phyloP scores from a whole-genome alignment of 257 asterid species.

The Scutellaria barbata region DNA sequence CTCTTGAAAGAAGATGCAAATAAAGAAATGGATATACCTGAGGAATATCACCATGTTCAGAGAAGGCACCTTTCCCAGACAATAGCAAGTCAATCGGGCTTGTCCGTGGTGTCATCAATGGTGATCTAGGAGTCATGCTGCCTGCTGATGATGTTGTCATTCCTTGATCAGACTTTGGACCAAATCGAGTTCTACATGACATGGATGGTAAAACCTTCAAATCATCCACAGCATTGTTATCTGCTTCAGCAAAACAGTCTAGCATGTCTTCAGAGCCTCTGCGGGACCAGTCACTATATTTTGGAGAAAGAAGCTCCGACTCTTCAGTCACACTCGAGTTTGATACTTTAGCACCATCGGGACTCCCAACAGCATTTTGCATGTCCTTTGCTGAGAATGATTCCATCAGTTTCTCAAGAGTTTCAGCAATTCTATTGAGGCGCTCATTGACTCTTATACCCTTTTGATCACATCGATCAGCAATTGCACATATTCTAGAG shows the following conservation, averaged over 20 bases:
- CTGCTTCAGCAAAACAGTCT: constrained; percentile 85
- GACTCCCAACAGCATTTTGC: constrained; percentile 71
- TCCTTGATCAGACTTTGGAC: constrained; percentile 97
- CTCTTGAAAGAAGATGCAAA: constrained; percentile 5
- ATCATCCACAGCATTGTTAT: constrained; percentile 81
- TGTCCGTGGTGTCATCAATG: constrained; percentile 80
- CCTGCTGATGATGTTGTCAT: constrained; percentile 99
- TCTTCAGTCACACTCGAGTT: constrained; percentile 89
- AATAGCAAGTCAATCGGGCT: constrained; percentile 88
- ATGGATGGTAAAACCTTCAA: constrained; percentile 76
- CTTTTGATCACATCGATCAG: constrained; percentile 96
- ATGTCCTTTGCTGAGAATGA: constrained; percentile 73
- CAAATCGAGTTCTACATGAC: constrained; percentile 92
- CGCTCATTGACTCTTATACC: constrained; percentile 95
- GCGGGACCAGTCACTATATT: constrained; percentile 94
- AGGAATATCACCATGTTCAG: constrained; percentile 93
- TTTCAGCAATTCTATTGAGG: constrained; percentile 73
- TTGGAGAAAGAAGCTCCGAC: constrained; percentile 89
- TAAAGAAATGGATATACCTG: constrained; percentile 63
- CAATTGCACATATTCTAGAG: constrained; percentile 93
- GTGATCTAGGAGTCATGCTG: constrained; percentile 98
- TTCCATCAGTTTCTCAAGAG: constrained; percentile 93
- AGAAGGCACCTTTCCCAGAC: constrained; percentile 85
- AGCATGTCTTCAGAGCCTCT: constrained; percentile 99
- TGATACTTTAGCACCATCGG: constrained; percentile 78